Percentiles rank a stretch among this genome's conserved stretches.
Conservation (phyloP, 495 filamentous ascomycete species). For the Cetradonia linearis region DNA sequence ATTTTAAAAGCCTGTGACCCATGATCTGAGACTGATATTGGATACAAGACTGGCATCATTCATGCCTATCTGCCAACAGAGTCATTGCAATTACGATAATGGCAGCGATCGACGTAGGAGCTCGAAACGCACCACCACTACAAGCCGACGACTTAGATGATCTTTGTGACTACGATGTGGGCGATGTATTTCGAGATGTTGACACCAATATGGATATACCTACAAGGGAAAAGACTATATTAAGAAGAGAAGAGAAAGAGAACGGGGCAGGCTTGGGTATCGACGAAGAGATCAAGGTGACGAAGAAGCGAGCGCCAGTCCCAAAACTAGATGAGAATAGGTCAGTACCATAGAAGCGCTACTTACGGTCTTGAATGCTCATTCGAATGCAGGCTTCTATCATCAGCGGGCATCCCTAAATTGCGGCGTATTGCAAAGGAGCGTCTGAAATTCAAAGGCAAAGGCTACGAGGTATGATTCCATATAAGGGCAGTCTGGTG, state of each 20-base stretch:
- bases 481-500: conserved; percentile 8
- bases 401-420: conserved; percentile 71
- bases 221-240: conserved; percentile 26
- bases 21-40: neutral
- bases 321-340: conserved; percentile 80
- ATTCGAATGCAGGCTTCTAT: conserved; percentile 50
- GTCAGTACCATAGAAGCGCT: conserved; percentile 33
- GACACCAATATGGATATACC: conserved; percentile 29
- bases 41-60: neutral
- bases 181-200: conserved; percentile 40
- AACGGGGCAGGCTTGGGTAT: conserved; percentile 50
- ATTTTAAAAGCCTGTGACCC: neutral
- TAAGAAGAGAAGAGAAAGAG: conserved; percentile 31
- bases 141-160: conserved; percentile 40
- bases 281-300: conserved; percentile 76
- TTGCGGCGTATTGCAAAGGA: conserved; percentile 60
- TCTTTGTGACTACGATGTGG: conserved; percentile 62
- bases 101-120: conserved; percentile 20
- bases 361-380: neutral
- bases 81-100: neutral
- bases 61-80: neutral
- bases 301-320: conserved; percentile 59
- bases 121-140: conserved; percentile 20
- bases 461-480: conserved; percentile 72
- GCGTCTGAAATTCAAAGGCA: conserved; percentile 74